Conservation (phyloP, 805 yeast genomes). For the Candida peoriensis region DNA sequence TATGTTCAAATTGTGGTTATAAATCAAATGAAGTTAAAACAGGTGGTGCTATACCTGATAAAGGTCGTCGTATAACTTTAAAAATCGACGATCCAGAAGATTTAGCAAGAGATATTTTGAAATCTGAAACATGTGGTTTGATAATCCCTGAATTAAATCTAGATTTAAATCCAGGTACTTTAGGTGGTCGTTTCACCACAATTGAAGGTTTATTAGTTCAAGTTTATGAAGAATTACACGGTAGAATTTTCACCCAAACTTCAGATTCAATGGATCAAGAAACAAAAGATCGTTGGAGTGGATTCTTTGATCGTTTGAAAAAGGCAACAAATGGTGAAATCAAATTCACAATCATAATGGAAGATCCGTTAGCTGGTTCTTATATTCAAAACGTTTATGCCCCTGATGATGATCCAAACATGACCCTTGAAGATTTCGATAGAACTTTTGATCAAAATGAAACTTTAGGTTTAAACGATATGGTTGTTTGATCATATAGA, state of each 20-base stretch:
- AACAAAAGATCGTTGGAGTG: constrained; percentile 76
- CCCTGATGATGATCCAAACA: constrained; percentile 96
- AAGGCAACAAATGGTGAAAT: constrained; percentile 77
- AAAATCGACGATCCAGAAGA: constrained; percentile 82
- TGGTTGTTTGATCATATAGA: constrained; percentile 32
- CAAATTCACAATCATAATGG: constrained; percentile 82
- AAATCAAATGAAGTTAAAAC: constrained; percentile 97
- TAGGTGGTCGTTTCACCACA: constrained; percentile 98
- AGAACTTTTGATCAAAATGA: constrained; percentile 89
- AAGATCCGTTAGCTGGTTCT: constrained; percentile 92
- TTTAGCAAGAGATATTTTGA: constrained; percentile 87
- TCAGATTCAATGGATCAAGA: constrained; percentile 87
- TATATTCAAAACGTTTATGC: constrained; percentile 98
- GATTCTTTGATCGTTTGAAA: constrained; percentile 68
- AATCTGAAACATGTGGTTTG: constrained; percentile 90
- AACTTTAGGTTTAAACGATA: constrained; percentile 69
- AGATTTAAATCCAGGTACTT: constrained; percentile 92
- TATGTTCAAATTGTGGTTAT: constrained; percentile 89
- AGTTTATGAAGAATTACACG: constrained; percentile 82
- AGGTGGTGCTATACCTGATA: constrained; percentile 91
- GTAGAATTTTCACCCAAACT: constrained; percentile 77
- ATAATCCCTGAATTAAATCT: constrained; percentile 80
- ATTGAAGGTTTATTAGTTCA: constrained; percentile 88
- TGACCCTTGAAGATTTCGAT: constrained; percentile 85
- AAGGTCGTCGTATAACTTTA: constrained; percentile 72